phyloP scores from a whole-genome alignment of 1,139 yeast genomes.

The Ashbya aceris region DNA sequence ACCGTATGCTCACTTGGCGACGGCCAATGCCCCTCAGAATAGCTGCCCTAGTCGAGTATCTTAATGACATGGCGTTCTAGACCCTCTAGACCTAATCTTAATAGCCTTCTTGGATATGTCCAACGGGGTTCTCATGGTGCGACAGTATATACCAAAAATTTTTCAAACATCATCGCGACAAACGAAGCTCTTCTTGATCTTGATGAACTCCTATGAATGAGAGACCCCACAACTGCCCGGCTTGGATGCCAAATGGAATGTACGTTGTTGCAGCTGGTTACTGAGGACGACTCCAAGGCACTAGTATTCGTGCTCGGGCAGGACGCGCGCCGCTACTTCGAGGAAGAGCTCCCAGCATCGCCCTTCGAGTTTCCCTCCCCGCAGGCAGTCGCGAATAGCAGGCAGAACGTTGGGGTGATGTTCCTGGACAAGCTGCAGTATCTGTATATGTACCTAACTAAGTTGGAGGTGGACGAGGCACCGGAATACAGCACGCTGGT shows the following conservation, averaged over 20 bases:
- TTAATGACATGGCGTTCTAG: too few species aligned
- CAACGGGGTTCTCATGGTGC: too few species aligned
- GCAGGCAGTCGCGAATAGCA: slow-evolving; percentile 12
- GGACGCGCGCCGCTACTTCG: slow-evolving; percentile 19
- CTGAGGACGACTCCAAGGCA: slow-evolving; percentile 8
- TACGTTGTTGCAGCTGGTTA: slow-evolving; percentile 7
- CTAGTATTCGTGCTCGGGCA: slow-evolving; percentile 23
- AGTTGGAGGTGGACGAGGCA: slow-evolving; percentile 21
- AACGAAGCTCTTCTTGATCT: too few species aligned
- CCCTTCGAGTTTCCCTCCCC: slow-evolving; percentile 15
- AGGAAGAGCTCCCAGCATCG: slow-evolving; percentile 11
- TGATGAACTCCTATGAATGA: too few species aligned
- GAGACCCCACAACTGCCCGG: too few species aligned
- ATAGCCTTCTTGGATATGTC: too few species aligned
- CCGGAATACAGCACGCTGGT: slow-evolving; percentile 16
- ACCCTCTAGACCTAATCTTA: too few species aligned
- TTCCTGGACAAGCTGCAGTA: slow-evolving; percentile 25
- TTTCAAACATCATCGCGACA: too few species aligned
- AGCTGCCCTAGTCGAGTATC: too few species aligned
- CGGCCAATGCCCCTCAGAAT: too few species aligned
- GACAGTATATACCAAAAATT: too few species aligned
- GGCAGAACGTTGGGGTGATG: slow-evolving; percentile 20
- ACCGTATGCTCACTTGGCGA: too few species aligned
- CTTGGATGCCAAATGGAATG: slow-evolving; percentile 6
- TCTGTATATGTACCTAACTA: slow-evolving; percentile 28